Evolutionary conservation across 805 yeast species (phyloP), one percentile per base, ranked within the genome.

Genomic region (Ogataea naganishii): DNA sequence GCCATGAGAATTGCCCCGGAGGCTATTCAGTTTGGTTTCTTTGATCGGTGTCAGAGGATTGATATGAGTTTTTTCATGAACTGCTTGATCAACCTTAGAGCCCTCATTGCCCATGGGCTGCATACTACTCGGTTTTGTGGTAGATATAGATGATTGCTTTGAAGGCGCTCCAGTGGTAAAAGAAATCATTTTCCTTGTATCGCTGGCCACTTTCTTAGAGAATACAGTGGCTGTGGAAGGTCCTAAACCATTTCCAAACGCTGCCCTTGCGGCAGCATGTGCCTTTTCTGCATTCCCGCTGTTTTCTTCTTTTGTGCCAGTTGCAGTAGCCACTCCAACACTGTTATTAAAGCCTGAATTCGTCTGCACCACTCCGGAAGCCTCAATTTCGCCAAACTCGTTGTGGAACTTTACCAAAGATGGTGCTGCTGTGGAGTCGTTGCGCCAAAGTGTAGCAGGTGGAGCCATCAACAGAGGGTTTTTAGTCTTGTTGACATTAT

Each of bases 221-320:
- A 71, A 65, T 14, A 72, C 77, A 31, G 69, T 68, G 3, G 81
- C 68, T 20, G 66, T 65, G 15, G 69, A 60, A 4, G 83, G 79
- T 1, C 77, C 80, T 20, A 75, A 49, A 0, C 83, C 82, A 46
- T 75, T 76, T 9, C 71, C 71, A 10, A 51, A 56, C 3, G 64
- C 66, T 9, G 12, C 32, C 11, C 23, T 17, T n/a, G 19, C 16
- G 9, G 29, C 20, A 14, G 21, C 36, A 33, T n/a, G n/a, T n/a
- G n/a, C n/a, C n/a, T n/a, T n/a, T n/a, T n/a, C n/a, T n/a, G 14
- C 22, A 24, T 11, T 24, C 32, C 22, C 28, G 39, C 22, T 27
- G 33, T 18, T 26, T 24, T 17, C 27, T 13, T 4, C 7, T 11
- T 6, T 13, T 6, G 6, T 22, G 9, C 30, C 39, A 15, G 39